These are phyloP conservation scores for Thyridium curvatum DNA, from an alignment of 2,329 filamentous ascomycete species.

Conservation along the genomic window DNA sequence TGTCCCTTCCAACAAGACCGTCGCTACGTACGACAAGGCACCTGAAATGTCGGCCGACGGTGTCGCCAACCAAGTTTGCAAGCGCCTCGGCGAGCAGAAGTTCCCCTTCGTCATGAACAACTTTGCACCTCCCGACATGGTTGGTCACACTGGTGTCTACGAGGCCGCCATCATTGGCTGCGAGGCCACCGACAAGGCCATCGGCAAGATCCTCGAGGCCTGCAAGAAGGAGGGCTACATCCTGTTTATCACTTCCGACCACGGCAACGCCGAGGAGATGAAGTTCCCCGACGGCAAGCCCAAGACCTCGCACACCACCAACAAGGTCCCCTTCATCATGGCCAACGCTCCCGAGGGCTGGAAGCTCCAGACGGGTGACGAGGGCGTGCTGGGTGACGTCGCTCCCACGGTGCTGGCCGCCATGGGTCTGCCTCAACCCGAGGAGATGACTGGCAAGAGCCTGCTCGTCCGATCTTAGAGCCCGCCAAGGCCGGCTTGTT, in stretches of 20 bases:
- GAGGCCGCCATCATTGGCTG: constrained; percentile 84
- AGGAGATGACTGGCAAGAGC: constrained; percentile 85
- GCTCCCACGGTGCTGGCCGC: constrained; percentile 86
- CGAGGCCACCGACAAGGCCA: constrained; percentile 85
- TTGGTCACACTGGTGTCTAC: constrained; percentile 96
- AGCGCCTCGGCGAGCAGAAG: constrained; percentile 76
- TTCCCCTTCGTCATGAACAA: constrained; percentile 99
- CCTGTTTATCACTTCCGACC: constrained; percentile 92
- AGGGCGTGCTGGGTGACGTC: constrained; percentile 92
- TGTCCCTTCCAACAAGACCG: constrained; percentile 82
- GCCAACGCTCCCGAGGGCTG: constrained; percentile 89
- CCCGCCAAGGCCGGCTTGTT: no score
- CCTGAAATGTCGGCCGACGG: constrained; percentile 93
- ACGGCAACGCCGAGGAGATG: constrained; percentile 99
- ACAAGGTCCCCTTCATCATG: constrained; percentile 98
- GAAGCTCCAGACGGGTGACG: constrained; percentile 68
- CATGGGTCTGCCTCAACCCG: constrained; percentile 86
- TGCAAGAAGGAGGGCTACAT: constrained; percentile 93
- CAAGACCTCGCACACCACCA: constrained; percentile 96
- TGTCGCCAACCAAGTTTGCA: constrained; percentile 83
- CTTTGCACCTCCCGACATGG: constrained; percentile 99
- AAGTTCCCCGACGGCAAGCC: constrained; percentile 91
- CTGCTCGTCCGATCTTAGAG: constrained; percentile 50
- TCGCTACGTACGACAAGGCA: constrained; percentile 89
- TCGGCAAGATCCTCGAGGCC: constrained; percentile 84